Evolutionary conservation across 1,284 basidiomycete genomes (phyloP).

Genomic region (Meira miltonrushii): DNA sequence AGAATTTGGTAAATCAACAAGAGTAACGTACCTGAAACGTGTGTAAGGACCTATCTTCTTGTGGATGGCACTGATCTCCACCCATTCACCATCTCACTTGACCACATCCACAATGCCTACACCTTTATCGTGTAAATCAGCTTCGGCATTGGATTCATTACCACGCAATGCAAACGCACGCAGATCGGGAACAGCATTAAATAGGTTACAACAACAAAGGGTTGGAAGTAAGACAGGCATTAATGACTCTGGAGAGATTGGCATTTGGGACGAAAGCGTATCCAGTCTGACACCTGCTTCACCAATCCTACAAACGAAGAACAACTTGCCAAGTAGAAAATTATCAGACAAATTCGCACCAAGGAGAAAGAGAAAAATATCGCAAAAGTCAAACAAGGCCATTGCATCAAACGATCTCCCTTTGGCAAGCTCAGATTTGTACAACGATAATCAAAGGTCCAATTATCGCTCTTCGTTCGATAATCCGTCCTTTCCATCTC

Average conservation of each 20-base stretch:
- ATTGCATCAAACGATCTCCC: slow-evolving; percentile 9
- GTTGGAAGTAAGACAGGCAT: neutral
- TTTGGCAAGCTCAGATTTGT: slow-evolving; percentile 6
- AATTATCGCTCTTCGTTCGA: neutral
- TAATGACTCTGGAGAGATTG: neutral
- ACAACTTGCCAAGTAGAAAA: neutral
- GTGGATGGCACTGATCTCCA: neutral
- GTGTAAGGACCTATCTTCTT: too few species aligned
- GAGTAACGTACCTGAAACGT: too few species aligned
- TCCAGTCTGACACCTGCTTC: too few species aligned
- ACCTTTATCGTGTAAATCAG: slow-evolving; percentile 5
- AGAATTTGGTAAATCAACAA: too few species aligned
- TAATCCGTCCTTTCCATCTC: neutral
- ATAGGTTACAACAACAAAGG: slow-evolving; percentile 4
- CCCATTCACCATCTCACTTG: neutral
- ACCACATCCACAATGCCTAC: neutral
- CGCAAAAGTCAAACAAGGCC: neutral
- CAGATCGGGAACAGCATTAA: neutral
- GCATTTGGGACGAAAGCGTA: neutral
- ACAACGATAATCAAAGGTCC: neutral
- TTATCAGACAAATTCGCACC: neutral
- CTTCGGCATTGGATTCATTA: slow-evolving; percentile 9
- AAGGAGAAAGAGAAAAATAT: neutral
- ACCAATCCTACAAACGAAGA: neutral
- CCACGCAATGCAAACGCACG: slow-evolving; percentile 1